Evolutionary conservation across 108 stramenopile species (phyloP).

Genomic region (Epipyxis sp.): DNA sequence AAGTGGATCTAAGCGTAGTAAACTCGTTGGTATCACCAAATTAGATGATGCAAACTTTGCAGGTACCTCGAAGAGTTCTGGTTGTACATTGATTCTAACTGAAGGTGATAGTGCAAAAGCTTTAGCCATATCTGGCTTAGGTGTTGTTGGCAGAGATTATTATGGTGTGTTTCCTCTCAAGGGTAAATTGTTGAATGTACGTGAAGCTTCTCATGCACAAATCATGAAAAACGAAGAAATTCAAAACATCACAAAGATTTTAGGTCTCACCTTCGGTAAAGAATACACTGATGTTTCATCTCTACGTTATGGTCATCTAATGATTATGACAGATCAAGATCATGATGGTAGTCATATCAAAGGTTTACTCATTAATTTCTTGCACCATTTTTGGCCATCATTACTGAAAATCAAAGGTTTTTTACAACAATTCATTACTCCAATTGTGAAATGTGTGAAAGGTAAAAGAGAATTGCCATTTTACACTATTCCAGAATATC

Average conservation of each 20-base stretch:
- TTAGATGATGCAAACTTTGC: slow-evolving; percentile 97
- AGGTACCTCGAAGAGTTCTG: slow-evolving; percentile 77
- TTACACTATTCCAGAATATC: slow-evolving; percentile 81
- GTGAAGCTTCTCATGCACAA: slow-evolving; percentile 74
- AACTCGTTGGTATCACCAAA: slow-evolving; percentile 88
- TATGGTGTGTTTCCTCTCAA: slow-evolving; percentile 96
- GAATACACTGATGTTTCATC: slow-evolving; percentile 77
- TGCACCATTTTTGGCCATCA: slow-evolving; percentile 88
- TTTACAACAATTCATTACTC: slow-evolving; percentile 98
- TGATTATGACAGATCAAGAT: slow-evolving; percentile 99
- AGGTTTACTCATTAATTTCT: slow-evolving; percentile 98
- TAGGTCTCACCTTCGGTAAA: slow-evolving; percentile 88
- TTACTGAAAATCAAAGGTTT: slow-evolving; percentile 90
- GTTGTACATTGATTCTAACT: slow-evolving; percentile 95
- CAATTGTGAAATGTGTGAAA: slow-evolving; percentile 94
- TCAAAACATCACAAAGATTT: slow-evolving; percentile 90
- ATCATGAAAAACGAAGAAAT: slow-evolving; percentile 90
- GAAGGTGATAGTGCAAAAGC: slow-evolving; percentile 99
- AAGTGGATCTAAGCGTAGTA: slow-evolving; percentile 82
- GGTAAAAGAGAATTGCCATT: slow-evolving; percentile 53
- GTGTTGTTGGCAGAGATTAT: slow-evolving; percentile 85
- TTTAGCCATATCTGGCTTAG: slow-evolving; percentile 84
- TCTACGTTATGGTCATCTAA: slow-evolving; percentile 90
- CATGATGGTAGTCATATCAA: slow-evolving; percentile 99
- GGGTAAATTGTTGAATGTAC: slow-evolving; percentile 97